phyloP scores from a whole-genome alignment of 352 stramenopile genomes.

The Elongisporangium anandrum region DNA sequence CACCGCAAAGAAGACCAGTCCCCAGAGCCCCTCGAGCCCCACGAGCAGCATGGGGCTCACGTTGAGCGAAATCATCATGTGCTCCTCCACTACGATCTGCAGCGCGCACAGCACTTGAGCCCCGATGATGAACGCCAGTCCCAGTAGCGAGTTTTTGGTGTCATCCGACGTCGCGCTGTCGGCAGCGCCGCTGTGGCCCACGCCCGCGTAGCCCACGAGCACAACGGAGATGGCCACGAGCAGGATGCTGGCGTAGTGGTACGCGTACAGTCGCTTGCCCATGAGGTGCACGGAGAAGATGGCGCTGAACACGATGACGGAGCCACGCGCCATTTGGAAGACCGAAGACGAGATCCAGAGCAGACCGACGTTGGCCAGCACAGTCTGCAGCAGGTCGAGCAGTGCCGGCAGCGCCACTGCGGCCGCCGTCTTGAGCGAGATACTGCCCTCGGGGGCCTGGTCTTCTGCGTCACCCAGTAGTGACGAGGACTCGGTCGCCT shows the following conservation, averaged over 20 bases:
- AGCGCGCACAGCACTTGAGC: slow-evolving; percentile 79
- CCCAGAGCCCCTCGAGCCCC: slow-evolving; percentile 85
- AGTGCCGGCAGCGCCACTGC: slow-evolving; percentile 65
- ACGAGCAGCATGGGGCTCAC: slow-evolving; percentile 86
- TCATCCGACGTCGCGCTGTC: slow-evolving; percentile 10
- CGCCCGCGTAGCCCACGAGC: slow-evolving; percentile 66
- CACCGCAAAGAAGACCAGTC: slow-evolving; percentile 74
- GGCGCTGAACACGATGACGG: slow-evolving; percentile 90
- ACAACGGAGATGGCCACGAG: slow-evolving; percentile 66
- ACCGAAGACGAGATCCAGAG: slow-evolving; percentile 87
- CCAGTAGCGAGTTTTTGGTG: slow-evolving; percentile 58
- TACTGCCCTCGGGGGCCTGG: slow-evolving; percentile 13
- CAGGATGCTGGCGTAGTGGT: slow-evolving; percentile 84
- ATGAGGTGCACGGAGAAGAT: slow-evolving; percentile 84
- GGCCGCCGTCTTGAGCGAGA: slow-evolving; percentile 50
- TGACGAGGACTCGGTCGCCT: slow-evolving; percentile 25
- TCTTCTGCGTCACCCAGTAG: slow-evolving; percentile 16
- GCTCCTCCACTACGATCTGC: slow-evolving; percentile 89
- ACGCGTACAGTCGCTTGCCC: slow-evolving; percentile 73
- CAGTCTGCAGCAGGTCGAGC: slow-evolving; percentile 82
- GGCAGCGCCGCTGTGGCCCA: slow-evolving; percentile 19
- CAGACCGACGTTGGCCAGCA: slow-evolving; percentile 83
- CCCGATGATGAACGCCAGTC: slow-evolving; percentile 70
- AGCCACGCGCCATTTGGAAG: slow-evolving; percentile 89
- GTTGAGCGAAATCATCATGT: slow-evolving; percentile 79